These are phyloP conservation scores for Bipolaris oryzae DNA, from an alignment of 2,329 filamentous ascomycete genomes.

Conservation along the genomic window DNA sequence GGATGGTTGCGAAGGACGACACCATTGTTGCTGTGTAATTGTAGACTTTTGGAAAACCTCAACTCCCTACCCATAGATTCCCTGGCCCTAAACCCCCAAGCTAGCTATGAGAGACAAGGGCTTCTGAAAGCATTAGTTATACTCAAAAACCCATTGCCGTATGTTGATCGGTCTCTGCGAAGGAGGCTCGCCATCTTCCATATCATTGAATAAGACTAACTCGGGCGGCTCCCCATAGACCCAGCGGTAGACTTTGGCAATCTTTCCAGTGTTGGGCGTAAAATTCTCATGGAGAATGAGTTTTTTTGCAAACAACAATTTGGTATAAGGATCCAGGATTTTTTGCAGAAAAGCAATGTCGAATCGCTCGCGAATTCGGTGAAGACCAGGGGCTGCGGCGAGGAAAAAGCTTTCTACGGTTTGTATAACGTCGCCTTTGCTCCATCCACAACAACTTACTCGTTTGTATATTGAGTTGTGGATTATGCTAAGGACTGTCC, in stretches of 20 bases:
- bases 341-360: not conserved
- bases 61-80: no score
- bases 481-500: not conserved
- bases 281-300: not conserved
- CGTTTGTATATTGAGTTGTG: not conserved
- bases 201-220: not conserved
- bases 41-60: not conserved
- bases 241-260: conserved; percentile 2
- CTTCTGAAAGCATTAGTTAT: not conserved
- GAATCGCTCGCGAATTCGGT: conserved; percentile 2
- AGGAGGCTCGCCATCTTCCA: not conserved
- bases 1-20: not conserved
- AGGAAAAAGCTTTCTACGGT: not conserved
- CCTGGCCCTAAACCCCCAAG: no score
- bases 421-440: not conserved
- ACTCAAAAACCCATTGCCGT: conserved; percentile 3
- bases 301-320: not conserved
- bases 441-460: not conserved
- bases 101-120: not conserved
- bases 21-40: not conserved
- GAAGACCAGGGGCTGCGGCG: not conserved
- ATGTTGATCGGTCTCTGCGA: not conserved
- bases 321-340: not conserved
- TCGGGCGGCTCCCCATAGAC: conserved; percentile 3
- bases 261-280: not conserved